Evolutionary conservation across 2,329 filamentous ascomycete genomes (phyloP), one percentile per base, ranked within the genome.

Genomic region (Neofusicoccum cordaticola): DNA sequence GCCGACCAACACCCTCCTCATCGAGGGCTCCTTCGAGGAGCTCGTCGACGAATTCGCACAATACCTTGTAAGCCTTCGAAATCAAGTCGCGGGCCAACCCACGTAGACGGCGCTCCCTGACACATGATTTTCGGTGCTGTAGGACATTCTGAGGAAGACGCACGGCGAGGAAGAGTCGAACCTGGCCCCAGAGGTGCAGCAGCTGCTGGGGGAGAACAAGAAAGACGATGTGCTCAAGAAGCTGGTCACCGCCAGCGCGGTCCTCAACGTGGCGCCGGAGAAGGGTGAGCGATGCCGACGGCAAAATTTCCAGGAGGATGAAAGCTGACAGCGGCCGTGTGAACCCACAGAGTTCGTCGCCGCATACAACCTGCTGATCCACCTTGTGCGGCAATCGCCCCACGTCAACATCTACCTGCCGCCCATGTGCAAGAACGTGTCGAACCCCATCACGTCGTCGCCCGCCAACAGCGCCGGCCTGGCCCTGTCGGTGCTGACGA

Each of bases 291-390:
- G 22, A 7, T 12, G 12, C 9, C 17, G n/a, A 31, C 4, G 44
- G 7, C 8, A 51, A 12, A 15, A 51, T 12, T 44, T 34, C 17
- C 34, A 35, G 52, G 57, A 60, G 57, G 57, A 52, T 58, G n/a
- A 47, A 19, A 39, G 56, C 63, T 65, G 47, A 65, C 52, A 39
- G 27, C 50, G 17, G 17, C 47, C 6, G 22, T 8, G 15, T 45
- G 22, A 8, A 22, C n/a, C 52, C 66, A 69, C 74, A 88, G 94
- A 98, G 80, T 95, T 97, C 78, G 93, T 92, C 67, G 90, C 94
- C 66, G 92, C 94, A 67, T 97, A 97, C 83, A 98, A 99, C 82
- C 90, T 98, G 71, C 89, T 99, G 78, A 89, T 98, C 75, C 92
- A 97, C 83, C 89, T 99, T 66, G 88, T 96, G 70, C 85, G 92